A percentile compares a stretch with the other conserved stretches of the same genome.
Evolutionary conservation across 352 stramenopile genomes (phyloP).

Genomic region (Pythium pyrilobum): DNA sequence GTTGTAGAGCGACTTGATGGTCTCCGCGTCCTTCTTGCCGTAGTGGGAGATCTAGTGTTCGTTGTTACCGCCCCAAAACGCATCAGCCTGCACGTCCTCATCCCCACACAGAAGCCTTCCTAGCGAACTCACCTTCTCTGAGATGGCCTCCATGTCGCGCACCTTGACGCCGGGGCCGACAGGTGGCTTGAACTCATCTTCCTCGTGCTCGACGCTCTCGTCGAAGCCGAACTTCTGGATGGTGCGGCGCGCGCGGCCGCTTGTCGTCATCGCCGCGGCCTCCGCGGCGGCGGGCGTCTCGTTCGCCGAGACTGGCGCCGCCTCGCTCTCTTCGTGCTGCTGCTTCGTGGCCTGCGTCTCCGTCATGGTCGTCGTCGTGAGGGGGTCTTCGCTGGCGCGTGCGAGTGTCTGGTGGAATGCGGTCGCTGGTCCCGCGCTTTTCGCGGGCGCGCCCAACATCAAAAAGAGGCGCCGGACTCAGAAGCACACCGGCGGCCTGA

Average conservation of each 20-base stretch:
- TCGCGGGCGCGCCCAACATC: neutral
- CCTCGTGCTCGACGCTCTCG: slow-evolving; percentile 33
- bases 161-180: slow-evolving; percentile 48
- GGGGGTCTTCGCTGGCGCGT: neutral
- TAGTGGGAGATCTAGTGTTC: slow-evolving; percentile 46
- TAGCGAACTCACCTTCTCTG: slow-evolving; percentile 31
- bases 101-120: neutral
- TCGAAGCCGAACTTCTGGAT: slow-evolving; percentile 67
- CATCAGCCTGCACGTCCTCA: neutral
- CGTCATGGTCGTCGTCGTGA: neutral
- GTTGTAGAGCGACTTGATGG: slow-evolving; percentile 74
- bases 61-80: neutral
- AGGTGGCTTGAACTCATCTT: slow-evolving; percentile 57
- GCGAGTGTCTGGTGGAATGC: neutral
- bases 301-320: too few species aligned
- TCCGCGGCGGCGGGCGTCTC: neutral
- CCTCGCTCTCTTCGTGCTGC: neutral
- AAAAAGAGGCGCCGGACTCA: neutral
- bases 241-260: slow-evolving; percentile 49
- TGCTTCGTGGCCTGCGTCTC: neutral
- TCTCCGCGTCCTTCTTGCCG: slow-evolving; percentile 66
- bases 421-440: slow-evolving; percentile 9
- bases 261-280: slow-evolving; percentile 6
- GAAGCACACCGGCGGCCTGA: neutral
- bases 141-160: slow-evolving; percentile 53